phyloP scores from a whole-genome alignment of 2,329 filamentous ascomycete genomes.

The Neonectria sp. region DNA sequence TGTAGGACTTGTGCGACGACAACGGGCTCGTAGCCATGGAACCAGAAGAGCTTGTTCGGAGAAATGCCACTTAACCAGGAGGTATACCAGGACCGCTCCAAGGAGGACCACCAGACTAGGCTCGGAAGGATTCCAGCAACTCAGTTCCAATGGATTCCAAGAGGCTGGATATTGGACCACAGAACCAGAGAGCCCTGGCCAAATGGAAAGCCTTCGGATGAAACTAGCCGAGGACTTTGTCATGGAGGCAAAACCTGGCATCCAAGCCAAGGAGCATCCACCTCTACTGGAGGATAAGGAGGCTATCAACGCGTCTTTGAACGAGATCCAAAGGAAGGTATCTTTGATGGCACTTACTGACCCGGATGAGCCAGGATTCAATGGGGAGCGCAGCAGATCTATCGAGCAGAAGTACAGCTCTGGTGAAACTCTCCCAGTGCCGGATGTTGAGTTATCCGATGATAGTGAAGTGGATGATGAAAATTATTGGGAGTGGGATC shows the following conservation, averaged over 20 bases:
- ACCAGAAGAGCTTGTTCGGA: neutral
- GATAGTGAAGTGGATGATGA: conserved; percentile 38
- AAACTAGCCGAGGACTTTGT: neutral
- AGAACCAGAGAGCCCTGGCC: neutral
- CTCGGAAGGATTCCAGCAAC: neutral
- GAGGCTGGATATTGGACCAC: neutral
- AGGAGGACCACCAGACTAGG: neutral
- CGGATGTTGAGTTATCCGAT: conserved; percentile 40
- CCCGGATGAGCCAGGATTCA: neutral
- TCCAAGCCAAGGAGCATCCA: neutral
- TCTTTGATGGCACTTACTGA: conserved; percentile 22
- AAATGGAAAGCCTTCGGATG: neutral
- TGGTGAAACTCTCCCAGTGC: conserved; percentile 36
- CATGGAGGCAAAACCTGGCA: no score
- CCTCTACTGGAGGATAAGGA: neutral
- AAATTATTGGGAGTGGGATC: conserved; percentile 44
- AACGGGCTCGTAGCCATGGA: neutral
- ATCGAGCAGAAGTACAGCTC: conserved; percentile 37
- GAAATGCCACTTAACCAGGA: neutral
- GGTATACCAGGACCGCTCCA: neutral
- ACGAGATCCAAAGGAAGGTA: conserved; percentile 20
- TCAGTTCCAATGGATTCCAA: neutral
- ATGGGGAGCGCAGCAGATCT: conserved; percentile 1
- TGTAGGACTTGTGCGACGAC: neutral
- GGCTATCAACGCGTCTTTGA: neutral